Evolutionary conservation across 163 green algal genomes (phyloP).

Genomic region (Volvox carteri): DNA sequence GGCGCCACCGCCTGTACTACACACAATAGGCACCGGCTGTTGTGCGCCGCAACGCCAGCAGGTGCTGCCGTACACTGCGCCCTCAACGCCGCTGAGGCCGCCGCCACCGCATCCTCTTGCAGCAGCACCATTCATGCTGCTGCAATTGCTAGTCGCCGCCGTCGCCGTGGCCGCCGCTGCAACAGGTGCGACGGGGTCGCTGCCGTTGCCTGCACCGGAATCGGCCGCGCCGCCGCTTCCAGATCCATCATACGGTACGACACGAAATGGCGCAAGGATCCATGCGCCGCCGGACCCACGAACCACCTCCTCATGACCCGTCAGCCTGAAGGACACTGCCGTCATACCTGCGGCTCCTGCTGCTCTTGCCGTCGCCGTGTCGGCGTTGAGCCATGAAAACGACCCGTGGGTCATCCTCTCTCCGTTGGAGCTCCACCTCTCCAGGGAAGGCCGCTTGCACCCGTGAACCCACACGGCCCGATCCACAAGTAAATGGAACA

Average conservation of each 20-base stretch:
- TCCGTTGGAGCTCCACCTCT: neutral
- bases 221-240: neutral
- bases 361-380: too few species aligned
- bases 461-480: conserved; percentile 30
- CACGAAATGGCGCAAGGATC: conserved; percentile 27
- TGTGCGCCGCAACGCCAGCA: conserved; percentile 18
- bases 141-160: neutral
- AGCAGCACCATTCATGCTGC: neutral
- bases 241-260: neutral
- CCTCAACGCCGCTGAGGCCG: too few species aligned
- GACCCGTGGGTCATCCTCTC: too few species aligned
- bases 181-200: too few species aligned
- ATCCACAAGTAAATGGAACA: neutral
- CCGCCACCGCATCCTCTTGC: too few species aligned
- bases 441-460: conserved; percentile 6
- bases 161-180: neutral
- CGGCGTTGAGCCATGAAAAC: too few species aligned
- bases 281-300: conserved; percentile 16
- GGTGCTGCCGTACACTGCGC: neutral
- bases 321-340: neutral
- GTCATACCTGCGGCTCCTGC: too few species aligned
- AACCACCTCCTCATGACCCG: conserved; percentile 9
- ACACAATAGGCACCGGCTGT: neutral
- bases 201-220: neutral
- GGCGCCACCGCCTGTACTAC: too few species aligned